These are phyloP conservation scores for Ilyonectria mors-panacis DNA, from an alignment of 2,329 filamentous ascomycete genomes.

Conservation along the genomic window DNA sequence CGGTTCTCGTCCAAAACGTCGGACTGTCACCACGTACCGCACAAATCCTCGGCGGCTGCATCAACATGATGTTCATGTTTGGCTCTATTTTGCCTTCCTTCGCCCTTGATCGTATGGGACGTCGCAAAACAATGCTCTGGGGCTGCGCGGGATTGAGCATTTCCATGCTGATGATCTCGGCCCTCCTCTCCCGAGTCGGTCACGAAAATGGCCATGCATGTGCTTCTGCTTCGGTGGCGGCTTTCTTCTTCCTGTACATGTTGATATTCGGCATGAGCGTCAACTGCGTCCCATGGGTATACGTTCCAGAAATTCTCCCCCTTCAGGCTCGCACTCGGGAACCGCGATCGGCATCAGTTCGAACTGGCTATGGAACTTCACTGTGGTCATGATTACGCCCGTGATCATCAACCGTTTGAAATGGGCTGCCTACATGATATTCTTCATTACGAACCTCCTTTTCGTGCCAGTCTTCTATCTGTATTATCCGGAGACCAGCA, in stretches of 20 bases:
- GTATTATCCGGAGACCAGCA: conserved; percentile 68
- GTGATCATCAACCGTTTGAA: conserved; percentile 61
- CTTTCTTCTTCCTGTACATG: conserved; percentile 42
- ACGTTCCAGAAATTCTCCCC: conserved; percentile 42
- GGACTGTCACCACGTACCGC: conserved; percentile 41
- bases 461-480: conserved; percentile 61
- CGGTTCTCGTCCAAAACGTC: conserved; percentile 32
- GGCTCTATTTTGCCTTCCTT: conserved; percentile 55
- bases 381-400: conserved; percentile 65
- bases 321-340: conserved; percentile 36
- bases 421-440: conserved; percentile 69
- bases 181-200: conserved; percentile 28
- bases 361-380: conserved; percentile 57
- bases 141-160: conserved; percentile 47
- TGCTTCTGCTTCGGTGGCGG: conserved; percentile 31
- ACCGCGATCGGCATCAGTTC: conserved; percentile 44
- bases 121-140: conserved; percentile 59
- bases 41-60: conserved; percentile 54
- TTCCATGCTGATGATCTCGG: conserved; percentile 38
- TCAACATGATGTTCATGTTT: conserved; percentile 56
- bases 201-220: conserved; percentile 25
- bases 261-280: conserved; percentile 39
- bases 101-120: conserved; percentile 55
- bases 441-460: conserved; percentile 63
- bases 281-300: conserved; percentile 46